Conservation (phyloP, 257 asterid genomes). For the Ocimum tenuiflorum region DNA sequence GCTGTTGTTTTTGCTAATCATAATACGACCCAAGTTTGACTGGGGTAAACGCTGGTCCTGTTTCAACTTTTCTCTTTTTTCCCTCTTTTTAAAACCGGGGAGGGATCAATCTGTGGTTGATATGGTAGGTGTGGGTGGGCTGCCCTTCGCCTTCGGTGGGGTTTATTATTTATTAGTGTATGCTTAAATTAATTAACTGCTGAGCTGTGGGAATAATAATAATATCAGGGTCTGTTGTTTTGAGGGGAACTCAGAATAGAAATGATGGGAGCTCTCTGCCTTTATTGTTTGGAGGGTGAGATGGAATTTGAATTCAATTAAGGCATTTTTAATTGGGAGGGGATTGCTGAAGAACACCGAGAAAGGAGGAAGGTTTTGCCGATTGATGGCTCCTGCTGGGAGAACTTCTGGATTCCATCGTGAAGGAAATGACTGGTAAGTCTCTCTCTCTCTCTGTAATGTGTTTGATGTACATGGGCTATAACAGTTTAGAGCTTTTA, state of each 20-base stretch:
- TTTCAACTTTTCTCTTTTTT: slow-evolving; percentile 12
- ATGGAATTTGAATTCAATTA: slow-evolving; percentile 31
- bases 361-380: slow-evolving; percentile 10
- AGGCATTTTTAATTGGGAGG: slow-evolving; percentile 25
- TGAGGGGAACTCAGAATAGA: slow-evolving; percentile 27
- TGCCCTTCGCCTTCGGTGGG: slow-evolving; percentile 37
- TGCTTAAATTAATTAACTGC: slow-evolving; percentile 32
- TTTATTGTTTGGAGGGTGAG: slow-evolving; percentile 22
- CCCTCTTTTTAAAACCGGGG: slow-evolving; percentile 15
- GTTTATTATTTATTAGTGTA: slow-evolving; percentile 25
- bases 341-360: background rate
- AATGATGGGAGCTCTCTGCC: slow-evolving; percentile 7
- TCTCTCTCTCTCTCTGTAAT: slow-evolving; percentile 1
- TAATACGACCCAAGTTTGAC: slow-evolving; percentile 28
- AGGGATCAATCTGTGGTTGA: slow-evolving; percentile 37
- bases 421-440: slow-evolving; percentile 79
- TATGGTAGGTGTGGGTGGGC: slow-evolving; percentile 70
- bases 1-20: slow-evolving; percentile 27
- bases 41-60: slow-evolving; percentile 15
- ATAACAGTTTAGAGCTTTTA: background rate
- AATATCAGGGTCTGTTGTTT: slow-evolving; percentile 30
- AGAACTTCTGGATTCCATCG: slow-evolving; percentile 60
- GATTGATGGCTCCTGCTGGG: slow-evolving; percentile 65
- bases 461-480: background rate
- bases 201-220: slow-evolving; percentile 37